Base-by-base conservation (phyloP, 768 basidiomycete species). In the Phanerochaete carnosa region DNA sequence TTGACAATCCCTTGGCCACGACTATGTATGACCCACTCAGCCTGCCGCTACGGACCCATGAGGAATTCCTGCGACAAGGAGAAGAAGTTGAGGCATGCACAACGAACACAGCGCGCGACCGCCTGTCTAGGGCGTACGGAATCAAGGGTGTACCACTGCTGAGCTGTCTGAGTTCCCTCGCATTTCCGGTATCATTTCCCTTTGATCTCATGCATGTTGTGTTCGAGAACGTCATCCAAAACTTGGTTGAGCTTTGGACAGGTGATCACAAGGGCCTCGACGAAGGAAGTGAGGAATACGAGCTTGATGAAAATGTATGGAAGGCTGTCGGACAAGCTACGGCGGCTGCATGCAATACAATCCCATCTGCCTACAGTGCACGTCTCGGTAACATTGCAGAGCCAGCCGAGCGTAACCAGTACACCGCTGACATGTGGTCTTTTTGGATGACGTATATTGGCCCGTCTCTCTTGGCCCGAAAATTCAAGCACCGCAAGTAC, bases 151-250 rank as follows among this genome's bases (percentile, higher is more conserved):
- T 69, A 16, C 64, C 79, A 2, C 35, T 76, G 0, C 72, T 80
- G 23, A 58, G 60, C 9, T 13, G 28, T 15, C 69, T 80, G 1
- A 54, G 64, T 1, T 77, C 74, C 33, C 1, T 80, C 23, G 66
- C 66, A 5, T 76, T 79, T 61, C 75, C 81, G 0, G 0, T 22
- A 3, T 76, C 76, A 15, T 77, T 80, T 23, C 80, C 79, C 0
- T 75, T 76, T 61, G 80, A 83, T 54, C 79, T 81, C 68, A 81
- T 83, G 77, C 81, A 84, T 55, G 70, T 80, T 0, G 68, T 82
- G 25, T 77, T 68, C 64, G 79, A 80, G 61, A 83, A 83, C 61
- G 49, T 80, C 1, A 62, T 80, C 28, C 66, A 64, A 23, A 79
- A 76, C 51, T 70, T 84, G 1, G 64, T 82, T 32, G n/a, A 58